These are phyloP conservation scores for Trametes meyenii DNA, from an alignment of 768 basidiomycete genomes.

Conservation along the genomic window DNA sequence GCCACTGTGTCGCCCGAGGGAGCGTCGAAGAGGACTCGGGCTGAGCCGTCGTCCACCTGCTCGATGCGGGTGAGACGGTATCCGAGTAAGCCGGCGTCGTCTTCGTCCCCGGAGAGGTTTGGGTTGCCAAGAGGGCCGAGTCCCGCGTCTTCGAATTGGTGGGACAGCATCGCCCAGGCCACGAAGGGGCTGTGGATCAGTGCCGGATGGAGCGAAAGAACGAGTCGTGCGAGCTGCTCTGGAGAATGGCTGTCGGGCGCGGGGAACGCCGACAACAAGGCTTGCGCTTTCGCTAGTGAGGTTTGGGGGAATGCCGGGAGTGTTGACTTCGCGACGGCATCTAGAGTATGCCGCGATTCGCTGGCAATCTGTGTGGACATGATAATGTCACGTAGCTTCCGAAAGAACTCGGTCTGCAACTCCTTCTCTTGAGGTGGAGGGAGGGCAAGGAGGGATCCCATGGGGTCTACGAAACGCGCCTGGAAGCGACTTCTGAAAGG, in stretches of 20 bases:
- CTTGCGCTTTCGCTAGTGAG: slow-evolving; percentile 52
- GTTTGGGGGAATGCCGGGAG: slow-evolving; percentile 70
- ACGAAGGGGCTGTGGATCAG: slow-evolving; percentile 58
- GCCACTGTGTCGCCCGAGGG: slow-evolving; percentile 36
- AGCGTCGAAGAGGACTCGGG: slow-evolving; percentile 45
- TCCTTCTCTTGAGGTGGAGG: slow-evolving; percentile 14
- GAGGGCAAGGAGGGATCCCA: slow-evolving; percentile 54
- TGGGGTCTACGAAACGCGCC: slow-evolving; percentile 65
- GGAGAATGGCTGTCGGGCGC: slow-evolving; percentile 45
- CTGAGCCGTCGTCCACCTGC: slow-evolving; percentile 44
- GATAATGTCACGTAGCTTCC: slow-evolving; percentile 57
- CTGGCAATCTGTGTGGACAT: slow-evolving; percentile 64
- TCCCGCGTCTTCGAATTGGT: slow-evolving; percentile 56
- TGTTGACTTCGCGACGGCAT: slow-evolving; percentile 53
- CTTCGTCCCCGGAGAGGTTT: slow-evolving; percentile 37
- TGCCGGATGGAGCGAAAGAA: slow-evolving; percentile 61
- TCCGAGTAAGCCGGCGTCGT: slow-evolving; percentile 51
- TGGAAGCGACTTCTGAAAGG: slow-evolving; percentile 73
- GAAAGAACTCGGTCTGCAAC: slow-evolving; percentile 35
- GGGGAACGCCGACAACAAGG: slow-evolving; percentile 52
- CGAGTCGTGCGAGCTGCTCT: slow-evolving; percentile 53
- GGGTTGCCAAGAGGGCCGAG: slow-evolving; percentile 58
- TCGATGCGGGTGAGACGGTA: slow-evolving; percentile 48
- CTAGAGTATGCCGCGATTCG: slow-evolving; percentile 57
- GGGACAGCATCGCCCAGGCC: slow-evolving; percentile 63